phyloP scores from a whole-genome alignment of 1,139 yeast species.

The Pichia norvegensis region DNA sequence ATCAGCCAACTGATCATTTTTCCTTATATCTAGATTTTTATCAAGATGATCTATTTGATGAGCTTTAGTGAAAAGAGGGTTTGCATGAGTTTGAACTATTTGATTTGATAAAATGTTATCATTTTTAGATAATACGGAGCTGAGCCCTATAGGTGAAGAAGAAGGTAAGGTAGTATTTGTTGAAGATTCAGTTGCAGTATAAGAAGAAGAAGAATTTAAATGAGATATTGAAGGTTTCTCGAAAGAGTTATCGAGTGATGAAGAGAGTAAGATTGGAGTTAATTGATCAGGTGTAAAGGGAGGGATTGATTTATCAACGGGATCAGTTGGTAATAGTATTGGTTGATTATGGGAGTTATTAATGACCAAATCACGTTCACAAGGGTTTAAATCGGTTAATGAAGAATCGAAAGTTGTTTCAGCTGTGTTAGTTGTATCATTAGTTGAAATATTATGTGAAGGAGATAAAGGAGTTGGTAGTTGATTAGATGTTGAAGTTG shows the following conservation, averaged over 20 bases:
- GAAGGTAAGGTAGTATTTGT: constrained; percentile 11
- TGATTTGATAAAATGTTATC: neutral
- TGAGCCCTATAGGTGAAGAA: neutral
- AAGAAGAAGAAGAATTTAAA: neutral
- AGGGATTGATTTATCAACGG: constrained; percentile 22
- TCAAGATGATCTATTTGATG: constrained; percentile 28
- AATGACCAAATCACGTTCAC: neutral
- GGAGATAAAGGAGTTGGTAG: constrained; percentile 1
- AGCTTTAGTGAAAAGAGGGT: constrained; percentile 23
- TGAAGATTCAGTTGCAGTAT: constrained; percentile 4
- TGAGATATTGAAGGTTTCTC: constrained; percentile 6
- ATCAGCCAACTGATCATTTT: constrained; percentile 26
- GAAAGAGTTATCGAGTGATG: constrained; percentile 2
- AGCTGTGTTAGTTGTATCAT: neutral
- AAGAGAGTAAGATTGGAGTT: constrained; percentile 22
- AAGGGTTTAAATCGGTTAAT: neutral
- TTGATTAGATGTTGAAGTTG: neutral
- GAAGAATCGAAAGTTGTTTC: neutral
- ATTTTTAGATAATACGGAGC: neutral
- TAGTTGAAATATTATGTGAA: neutral
- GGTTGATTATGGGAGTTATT: neutral
- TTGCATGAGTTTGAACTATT: constrained; percentile 12
- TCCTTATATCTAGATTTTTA: constrained; percentile 19
- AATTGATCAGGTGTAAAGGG: constrained; percentile 25
- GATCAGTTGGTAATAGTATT: constrained; percentile 22